Evolutionary conservation across 805 yeast species (phyloP), one percentile per base, ranked within the genome.

Genomic region (Yarrowia alimentaria): DNA sequence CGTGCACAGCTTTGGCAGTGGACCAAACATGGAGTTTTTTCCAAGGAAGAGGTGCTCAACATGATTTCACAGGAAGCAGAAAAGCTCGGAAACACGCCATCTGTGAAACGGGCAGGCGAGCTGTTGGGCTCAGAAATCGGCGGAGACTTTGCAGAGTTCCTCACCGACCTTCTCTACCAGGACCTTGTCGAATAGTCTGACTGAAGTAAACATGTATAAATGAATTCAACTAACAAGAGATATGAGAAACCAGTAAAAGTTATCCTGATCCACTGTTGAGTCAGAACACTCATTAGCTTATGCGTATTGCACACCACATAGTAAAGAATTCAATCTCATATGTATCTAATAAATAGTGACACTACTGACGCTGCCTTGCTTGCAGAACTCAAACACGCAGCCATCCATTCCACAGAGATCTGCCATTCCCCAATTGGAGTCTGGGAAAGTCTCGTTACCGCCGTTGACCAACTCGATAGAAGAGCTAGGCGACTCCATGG

Each of bases 1-100:
- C 74, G 87, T 58, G 73, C 81, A 24, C 83, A 79, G 66, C 74
- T 81, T 57, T 77, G 82, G 76, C 84, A 81, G 64, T 82, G 88
- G 88, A 80, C 79, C 49, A 74, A 75, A 47, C 85, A 80, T 64
- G 77, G 77, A 24, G 74, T 75, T 51, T 57, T 59, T 20, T 77
- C 84, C 34, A 76, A 73, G 56, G 70, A 71, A 17, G 37, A 43
- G 30, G 50, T 43, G 5, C 21, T 43, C 4, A 20, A 30, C 8
- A 18, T 31, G 28, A 43, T 43, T 31, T 7, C 37, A 12, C 17
- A 43, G 22, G 50, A 43, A 13, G 50, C 37, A 3, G 50, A 43
- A 17, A 30, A 30, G 30, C 22, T 30, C n/a, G 50, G 50, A 3
- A 31, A 30, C 29, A 30, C 50, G n/a, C 22, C 14, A 6, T 21